Evolutionary conservation across 1,284 basidiomycete species (phyloP).

Genomic region (Hypsizygus ulmarius): DNA sequence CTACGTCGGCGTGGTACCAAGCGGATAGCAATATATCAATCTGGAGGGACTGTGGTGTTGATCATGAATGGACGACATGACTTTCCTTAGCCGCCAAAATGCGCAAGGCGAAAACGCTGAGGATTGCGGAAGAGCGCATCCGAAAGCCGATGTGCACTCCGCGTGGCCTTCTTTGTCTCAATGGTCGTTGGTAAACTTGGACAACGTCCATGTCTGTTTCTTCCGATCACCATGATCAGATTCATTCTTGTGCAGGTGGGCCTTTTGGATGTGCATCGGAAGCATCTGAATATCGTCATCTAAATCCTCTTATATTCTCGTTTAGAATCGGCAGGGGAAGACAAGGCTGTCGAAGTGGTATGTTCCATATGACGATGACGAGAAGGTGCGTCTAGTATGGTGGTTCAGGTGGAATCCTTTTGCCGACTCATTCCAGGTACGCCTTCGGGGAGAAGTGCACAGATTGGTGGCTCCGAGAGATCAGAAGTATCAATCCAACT

Average conservation of each 20-base stretch:
- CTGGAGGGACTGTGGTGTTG: no score
- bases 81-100: no score
- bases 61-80: no score
- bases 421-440: conserved; percentile 52
- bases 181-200: conserved; percentile 18
- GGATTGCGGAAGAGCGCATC: no score
- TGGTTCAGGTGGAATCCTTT: conserved; percentile 1
- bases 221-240: conserved; percentile 78
- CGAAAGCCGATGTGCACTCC: neutral
- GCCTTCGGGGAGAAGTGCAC: conserved; percentile 93
- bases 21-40: no score
- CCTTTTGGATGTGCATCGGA: neutral
- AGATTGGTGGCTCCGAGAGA: conserved; percentile 94
- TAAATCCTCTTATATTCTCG: no score
- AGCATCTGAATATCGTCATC: neutral
- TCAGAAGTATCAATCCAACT: conserved; percentile 99
- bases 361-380: conserved; percentile 92
- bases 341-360: conserved; percentile 98
- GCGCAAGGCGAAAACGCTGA: no score
- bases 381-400: conserved; percentile 62
- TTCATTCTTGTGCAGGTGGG: conserved; percentile 89
- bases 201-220: conserved; percentile 10
- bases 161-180: conserved; percentile 18
- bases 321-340: conserved; percentile 97
- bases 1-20: no score